A percentile compares a stretch with the other conserved stretches of the same genome.
These are phyloP conservation scores for Colletotrichum theobromicola DNA, from an alignment of 2,329 filamentous ascomycete species.

Conservation along the genomic window DNA sequence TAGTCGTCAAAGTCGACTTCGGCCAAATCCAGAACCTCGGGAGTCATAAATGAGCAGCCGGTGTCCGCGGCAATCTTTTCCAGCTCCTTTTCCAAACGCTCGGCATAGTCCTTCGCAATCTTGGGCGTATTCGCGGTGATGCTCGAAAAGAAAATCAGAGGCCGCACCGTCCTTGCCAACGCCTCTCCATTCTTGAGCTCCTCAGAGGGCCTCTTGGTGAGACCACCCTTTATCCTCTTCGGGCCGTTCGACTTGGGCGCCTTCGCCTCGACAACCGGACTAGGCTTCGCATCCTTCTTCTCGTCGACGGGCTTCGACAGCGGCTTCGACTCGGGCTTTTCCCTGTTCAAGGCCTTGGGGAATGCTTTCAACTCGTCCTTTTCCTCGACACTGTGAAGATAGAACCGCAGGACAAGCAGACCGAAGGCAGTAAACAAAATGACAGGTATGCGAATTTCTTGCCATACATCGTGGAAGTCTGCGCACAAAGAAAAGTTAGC, in stretches of 20 bases:
- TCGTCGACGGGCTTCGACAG: slow-evolving; percentile 13
- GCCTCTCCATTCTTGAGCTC: slow-evolving; percentile 29
- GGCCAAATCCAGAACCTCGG: slow-evolving; percentile 77
- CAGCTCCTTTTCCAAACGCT: slow-evolving; percentile 58
- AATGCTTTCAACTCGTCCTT: slow-evolving; percentile 17
- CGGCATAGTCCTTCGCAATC: slow-evolving; percentile 68
- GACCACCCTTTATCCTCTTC: slow-evolving; percentile 52
- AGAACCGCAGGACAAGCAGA: slow-evolving; percentile 19
- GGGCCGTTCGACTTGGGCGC: slow-evolving; percentile 45
- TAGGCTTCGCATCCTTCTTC: slow-evolving; percentile 17
- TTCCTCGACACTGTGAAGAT: slow-evolving; percentile 13
- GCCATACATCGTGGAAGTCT: slow-evolving; percentile 21
- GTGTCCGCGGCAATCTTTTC: slow-evolving; percentile 47
- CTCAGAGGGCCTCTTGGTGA: slow-evolving; percentile 25
- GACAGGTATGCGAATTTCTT: slow-evolving; percentile 22
- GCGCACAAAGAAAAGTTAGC: background rate
- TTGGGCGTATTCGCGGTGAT: slow-evolving; percentile 84
- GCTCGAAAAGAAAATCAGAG: slow-evolving; percentile 88
- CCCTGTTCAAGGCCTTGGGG: slow-evolving; percentile 6
- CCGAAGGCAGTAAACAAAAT: slow-evolving; percentile 15
- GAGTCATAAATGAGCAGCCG: slow-evolving; percentile 51
- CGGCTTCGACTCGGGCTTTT: background rate
- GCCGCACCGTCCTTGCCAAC: slow-evolving; percentile 62
- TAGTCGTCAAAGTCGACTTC: slow-evolving; percentile 93
- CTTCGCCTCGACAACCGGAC: slow-evolving; percentile 29